phyloP scores from a whole-genome alignment of 1,284 basidiomycete genomes.

The Apiotrichum gracile region DNA sequence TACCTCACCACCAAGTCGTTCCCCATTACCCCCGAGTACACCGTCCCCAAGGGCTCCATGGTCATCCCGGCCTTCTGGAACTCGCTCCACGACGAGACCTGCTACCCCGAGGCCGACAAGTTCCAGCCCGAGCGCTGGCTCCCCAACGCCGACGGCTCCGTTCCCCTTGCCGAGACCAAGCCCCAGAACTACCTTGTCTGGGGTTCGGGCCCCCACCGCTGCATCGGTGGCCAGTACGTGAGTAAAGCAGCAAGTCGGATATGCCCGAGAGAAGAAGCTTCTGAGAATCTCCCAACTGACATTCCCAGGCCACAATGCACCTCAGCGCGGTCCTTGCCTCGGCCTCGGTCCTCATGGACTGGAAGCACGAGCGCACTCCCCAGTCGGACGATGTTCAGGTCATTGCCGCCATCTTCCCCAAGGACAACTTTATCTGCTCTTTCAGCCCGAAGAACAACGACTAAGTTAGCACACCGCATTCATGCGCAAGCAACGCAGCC shows the following conservation, averaged over 20 bases:
- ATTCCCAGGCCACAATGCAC: slow-evolving; percentile 87
- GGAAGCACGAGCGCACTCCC: slow-evolving; percentile 78
- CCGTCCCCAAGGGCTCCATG: slow-evolving; percentile 85
- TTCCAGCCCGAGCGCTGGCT: slow-evolving; percentile 92
- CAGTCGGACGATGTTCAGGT: slow-evolving; percentile 80
- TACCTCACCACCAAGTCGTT: slow-evolving; percentile 84
- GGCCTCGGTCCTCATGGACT: slow-evolving; percentile 77
- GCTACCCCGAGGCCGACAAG: slow-evolving; percentile 80
- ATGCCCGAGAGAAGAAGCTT: slow-evolving; percentile 56
- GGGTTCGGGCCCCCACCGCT: slow-evolving; percentile 3
- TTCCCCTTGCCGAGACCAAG: slow-evolving; percentile 64
- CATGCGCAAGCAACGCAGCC: too few species aligned
- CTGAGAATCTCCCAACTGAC: too few species aligned
- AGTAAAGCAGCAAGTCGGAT: not conserved
- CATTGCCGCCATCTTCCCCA: slow-evolving; percentile 53
- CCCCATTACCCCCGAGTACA: slow-evolving; percentile 85
- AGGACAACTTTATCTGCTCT: not conserved
- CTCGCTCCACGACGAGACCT: slow-evolving; percentile 80
- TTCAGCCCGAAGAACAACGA: too few species aligned
- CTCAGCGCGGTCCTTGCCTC: slow-evolving; percentile 79
- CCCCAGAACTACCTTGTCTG: slow-evolving; percentile 83
- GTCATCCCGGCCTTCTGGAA: slow-evolving; percentile 96
- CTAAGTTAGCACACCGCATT: too few species aligned
- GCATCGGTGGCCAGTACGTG: slow-evolving; percentile 7
- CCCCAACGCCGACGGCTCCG: slow-evolving; percentile 60